Conservation (phyloP, 73 alveolate genomes). For the Tetrahymena thermophila region DNA sequence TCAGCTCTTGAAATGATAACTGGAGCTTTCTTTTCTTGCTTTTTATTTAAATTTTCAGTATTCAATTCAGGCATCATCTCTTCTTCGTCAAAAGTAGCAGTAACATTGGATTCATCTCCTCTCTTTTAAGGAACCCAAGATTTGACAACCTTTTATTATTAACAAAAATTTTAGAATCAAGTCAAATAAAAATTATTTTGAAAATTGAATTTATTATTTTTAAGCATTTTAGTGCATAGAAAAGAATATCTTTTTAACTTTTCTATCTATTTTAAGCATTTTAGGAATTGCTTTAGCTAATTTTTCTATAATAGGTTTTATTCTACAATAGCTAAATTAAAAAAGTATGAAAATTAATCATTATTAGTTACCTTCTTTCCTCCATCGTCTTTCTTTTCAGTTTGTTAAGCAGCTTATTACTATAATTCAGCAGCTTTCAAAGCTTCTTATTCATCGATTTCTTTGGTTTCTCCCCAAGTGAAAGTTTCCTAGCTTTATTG, state of each 20-base stretch:
- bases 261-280: neutral
- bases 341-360: neutral
- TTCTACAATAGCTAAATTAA: neutral
- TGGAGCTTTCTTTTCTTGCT: neutral
- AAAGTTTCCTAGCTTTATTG: neutral
- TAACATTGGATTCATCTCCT: neutral
- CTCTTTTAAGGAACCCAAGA: conserved; percentile 1
- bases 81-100: neutral
- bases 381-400: neutral
- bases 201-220: no score
- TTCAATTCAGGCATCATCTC: neutral
- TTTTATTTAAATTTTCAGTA: neutral
- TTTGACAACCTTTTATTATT: neutral
- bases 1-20: neutral
- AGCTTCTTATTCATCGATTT: neutral
- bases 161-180: neutral
- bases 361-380: neutral
- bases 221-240: neutral
- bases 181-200: neutral
- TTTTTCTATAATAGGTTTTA: no score
- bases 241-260: neutral
- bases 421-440: neutral
- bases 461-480: neutral
- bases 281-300: no score
- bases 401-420: neutral